A percentile compares a stretch with the other conserved stretches of the same genome.
Evolutionary conservation across 2,329 filamentous ascomycete species (phyloP).

Genomic region (Mycogone perniciosa): DNA sequence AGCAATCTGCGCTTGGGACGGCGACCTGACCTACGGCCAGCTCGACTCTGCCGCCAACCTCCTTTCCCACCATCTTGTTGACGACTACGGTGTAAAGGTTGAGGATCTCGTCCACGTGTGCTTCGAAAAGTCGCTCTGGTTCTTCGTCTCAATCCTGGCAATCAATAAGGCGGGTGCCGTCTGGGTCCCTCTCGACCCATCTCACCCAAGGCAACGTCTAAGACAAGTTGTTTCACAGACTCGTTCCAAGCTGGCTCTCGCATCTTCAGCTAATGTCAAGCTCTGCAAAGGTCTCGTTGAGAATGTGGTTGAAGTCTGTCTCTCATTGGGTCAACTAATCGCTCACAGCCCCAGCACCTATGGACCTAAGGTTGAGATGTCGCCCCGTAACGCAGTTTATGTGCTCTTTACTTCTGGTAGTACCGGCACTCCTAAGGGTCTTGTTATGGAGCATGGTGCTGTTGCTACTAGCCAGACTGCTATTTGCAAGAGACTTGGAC

Average conservation of each 20-base stretch:
- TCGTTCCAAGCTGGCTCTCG: not conserved
- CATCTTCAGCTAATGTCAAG: not conserved
- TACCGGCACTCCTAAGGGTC: conserved; percentile 42
- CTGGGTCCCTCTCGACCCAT: conserved; percentile 7
- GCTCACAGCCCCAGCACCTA: not conserved
- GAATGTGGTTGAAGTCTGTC: not conserved
- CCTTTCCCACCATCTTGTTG: conserved; percentile 1
- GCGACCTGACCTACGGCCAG: conserved; percentile 15
- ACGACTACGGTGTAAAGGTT: conserved; percentile 16
- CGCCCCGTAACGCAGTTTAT: conserved; percentile 9
- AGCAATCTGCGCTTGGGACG: conserved; percentile 18
- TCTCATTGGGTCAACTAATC: not conserved
- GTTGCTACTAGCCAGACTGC: conserved; percentile 2
- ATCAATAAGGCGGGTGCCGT: conserved; percentile 23
- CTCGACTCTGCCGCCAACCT: conserved; percentile 8
- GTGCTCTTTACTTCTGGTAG: conserved; percentile 49
- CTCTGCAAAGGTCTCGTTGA: not conserved
- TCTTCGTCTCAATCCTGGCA: conserved; percentile 19
- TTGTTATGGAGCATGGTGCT: conserved; percentile 14
- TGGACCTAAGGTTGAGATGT: not conserved
- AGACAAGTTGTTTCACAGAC: conserved; percentile 1
- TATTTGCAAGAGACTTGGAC: not conserved
- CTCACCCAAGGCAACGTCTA: not conserved
- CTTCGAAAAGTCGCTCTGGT: conserved; percentile 18
- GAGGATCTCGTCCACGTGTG: conserved; percentile 16